Evolutionary conservation across 495 filamentous ascomycete species (phyloP).

Genomic region (Hypoxylon crocopeplum): DNA sequence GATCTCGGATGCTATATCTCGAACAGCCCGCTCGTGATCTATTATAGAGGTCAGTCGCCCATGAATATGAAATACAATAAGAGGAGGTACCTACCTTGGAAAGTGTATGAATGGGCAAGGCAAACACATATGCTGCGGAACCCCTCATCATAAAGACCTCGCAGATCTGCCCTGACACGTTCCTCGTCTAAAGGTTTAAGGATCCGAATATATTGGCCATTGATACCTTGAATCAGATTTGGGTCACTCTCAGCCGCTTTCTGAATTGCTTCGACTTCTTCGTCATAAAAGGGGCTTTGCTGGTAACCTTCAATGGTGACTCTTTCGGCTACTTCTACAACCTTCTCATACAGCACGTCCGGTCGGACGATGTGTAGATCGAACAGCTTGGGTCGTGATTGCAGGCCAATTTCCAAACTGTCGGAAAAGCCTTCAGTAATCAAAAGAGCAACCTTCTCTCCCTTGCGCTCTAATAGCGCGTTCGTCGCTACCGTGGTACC

Average conservation of each 20-base stretch:
- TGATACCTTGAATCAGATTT: slow-evolving; percentile 5
- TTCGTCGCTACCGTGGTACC: slow-evolving; percentile 88
- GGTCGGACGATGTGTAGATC: slow-evolving; percentile 77
- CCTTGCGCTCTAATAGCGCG: slow-evolving; percentile 87
- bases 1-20: slow-evolving; percentile 63
- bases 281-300: slow-evolving; percentile 5
- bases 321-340: slow-evolving; percentile 80
- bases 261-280: neutral
- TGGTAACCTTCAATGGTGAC: slow-evolving; percentile 46
- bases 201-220: slow-evolving; percentile 6
- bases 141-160: slow-evolving; percentile 30
- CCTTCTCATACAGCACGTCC: slow-evolving; percentile 73
- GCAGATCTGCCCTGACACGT: slow-evolving; percentile 7
- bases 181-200: slow-evolving; percentile 31
- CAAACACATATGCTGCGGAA: slow-evolving; percentile 51
- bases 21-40: slow-evolving; percentile 64
- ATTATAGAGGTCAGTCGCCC: slow-evolving; percentile 57
- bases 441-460: slow-evolving; percentile 84
- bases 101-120: slow-evolving; percentile 66
- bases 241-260: slow-evolving; percentile 12
- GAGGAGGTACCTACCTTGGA: slow-evolving; percentile 1
- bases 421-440: slow-evolving; percentile 93
- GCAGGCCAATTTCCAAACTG: slow-evolving; percentile 84
- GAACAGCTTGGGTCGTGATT: slow-evolving; percentile 80
- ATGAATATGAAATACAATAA: neutral